Evolutionary conservation across 2,329 filamentous ascomycete genomes (phyloP), one percentile per base, ranked within the genome.

Genomic region (Grosmannia penicillata): DNA sequence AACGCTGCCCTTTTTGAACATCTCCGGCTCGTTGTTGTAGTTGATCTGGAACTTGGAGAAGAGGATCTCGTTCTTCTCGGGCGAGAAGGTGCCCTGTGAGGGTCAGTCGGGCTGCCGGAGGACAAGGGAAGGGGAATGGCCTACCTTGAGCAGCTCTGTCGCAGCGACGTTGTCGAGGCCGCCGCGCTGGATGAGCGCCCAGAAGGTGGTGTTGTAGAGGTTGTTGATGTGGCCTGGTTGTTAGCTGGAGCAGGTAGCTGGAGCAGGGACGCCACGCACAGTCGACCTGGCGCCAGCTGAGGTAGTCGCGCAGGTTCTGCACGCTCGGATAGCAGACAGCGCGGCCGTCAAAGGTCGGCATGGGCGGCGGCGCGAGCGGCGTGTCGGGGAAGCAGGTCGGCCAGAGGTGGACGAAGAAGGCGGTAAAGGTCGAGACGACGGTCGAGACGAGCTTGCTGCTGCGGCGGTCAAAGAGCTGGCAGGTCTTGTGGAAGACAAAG

Each of bases 141-240:
- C 47, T 55, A 82, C 82, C 49, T 82, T 78, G 32, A 98, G 69
- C 42, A 74, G 72, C 51, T 80, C 72, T 55, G 96, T 89, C 0
- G 91, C 91, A 42, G 84, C 80, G 36, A 77, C 79, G 23, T 21
- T 35, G 30, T 47, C 45, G 21, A 50, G 31, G 0, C 79, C 82
- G 3, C 83, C 87, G 34, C 75, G 64, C 46, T 84, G 75, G 18
- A 96, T 80, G 50, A 98, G 65, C 1, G 79, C 68, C 91, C 91
- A 98, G 56, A 96, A 96, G 0, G 85, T 84, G 0, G 91, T 98
- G 56, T 98, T 98, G 59, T 95, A 98, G 5, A 98, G 71, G 52
- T 98, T 98, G 58, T 98, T 98, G 50, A 98, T 93, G 55, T 98
- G 91, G 47, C 83, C 83, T 89, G 43, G n/a, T n/a, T n/a, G n/a